These are phyloP conservation scores for Marasmius sp. DNA, from an alignment of 1,284 basidiomycete genomes.

Conservation along the genomic window DNA sequence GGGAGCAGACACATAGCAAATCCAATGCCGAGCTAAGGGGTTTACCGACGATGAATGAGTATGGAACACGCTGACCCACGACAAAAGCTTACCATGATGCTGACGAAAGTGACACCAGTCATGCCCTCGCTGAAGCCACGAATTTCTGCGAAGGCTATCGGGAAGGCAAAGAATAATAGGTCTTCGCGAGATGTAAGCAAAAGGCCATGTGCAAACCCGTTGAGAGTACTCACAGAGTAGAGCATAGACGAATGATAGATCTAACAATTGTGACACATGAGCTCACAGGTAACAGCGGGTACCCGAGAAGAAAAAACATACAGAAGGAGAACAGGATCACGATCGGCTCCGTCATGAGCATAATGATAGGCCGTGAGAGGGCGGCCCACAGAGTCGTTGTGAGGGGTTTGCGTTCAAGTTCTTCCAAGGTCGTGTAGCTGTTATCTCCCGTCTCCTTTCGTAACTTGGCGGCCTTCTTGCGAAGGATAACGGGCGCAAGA, in stretches of 20 bases:
- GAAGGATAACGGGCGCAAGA: constrained; percentile 47
- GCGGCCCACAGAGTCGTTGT: constrained; percentile 30
- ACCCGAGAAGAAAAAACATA: constrained; percentile 16
- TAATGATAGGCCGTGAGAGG: constrained; percentile 40
- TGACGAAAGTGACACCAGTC: constrained; percentile 50
- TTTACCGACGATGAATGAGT: not conserved
- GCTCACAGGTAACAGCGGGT: not conserved
- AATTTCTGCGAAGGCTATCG: constrained; percentile 35
- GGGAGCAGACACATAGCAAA: constrained; percentile 31
- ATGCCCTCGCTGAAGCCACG: constrained; percentile 44
- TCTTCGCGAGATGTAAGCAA: constrained; percentile 24
- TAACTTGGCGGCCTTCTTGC: constrained; percentile 31
- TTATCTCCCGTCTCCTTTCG: constrained; percentile 35
- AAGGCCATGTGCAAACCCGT: constrained; percentile 9
- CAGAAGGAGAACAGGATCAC: constrained; percentile 46
- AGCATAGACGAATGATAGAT: constrained; percentile 41
- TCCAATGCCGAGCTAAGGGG: constrained; percentile 34
- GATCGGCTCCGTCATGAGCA: constrained; percentile 42
- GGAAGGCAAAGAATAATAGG: constrained; percentile 41
- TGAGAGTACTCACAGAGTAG: constrained; percentile 29
- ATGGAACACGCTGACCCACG: not conserved
- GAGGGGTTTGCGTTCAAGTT: constrained; percentile 32
- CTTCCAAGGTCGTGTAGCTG: constrained; percentile 31
- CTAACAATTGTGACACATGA: constrained; percentile 8
- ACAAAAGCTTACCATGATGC: constrained; percentile 37